phyloP scores from a whole-genome alignment of 306 rosid species.

The Cucurbita pepo region DNA sequence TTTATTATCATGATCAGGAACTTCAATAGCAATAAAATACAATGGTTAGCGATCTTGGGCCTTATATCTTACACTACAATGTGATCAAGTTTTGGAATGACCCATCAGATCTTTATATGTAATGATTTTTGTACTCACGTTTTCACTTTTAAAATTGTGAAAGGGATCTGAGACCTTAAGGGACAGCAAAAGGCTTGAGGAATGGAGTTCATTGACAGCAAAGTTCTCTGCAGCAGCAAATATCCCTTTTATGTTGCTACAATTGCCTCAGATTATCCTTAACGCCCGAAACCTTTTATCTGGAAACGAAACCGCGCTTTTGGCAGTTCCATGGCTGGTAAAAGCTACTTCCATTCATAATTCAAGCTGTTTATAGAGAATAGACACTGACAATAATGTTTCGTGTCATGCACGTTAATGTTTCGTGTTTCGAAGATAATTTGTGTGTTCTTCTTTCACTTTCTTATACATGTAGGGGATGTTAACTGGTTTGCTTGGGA shows the following conservation, averaged over 20 bases:
- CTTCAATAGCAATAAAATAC: neutral
- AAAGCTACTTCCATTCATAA: neutral
- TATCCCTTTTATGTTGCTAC: conserved; percentile 65
- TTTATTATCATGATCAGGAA: neutral
- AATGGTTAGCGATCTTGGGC: neutral
- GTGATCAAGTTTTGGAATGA: neutral
- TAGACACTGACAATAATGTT: neutral
- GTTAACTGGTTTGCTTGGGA: conserved; percentile 78
- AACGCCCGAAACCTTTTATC: conserved; percentile 60
- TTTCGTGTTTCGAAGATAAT: neutral
- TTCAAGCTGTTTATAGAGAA: neutral
- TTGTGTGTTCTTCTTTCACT: neutral
- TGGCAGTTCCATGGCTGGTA: conserved; percentile 83
- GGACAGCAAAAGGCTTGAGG: conserved; percentile 28
- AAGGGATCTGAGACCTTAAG: conserved; percentile 36
- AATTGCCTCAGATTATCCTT: conserved; percentile 75
- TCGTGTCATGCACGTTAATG: neutral
- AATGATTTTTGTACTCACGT: neutral
- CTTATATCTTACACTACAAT: no score
- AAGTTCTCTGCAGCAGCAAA: conserved; percentile 74
- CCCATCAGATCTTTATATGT: neutral
- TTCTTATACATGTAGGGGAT: conserved; percentile 43
- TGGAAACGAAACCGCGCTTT: conserved; percentile 53
- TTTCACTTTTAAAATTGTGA: conserved; percentile 11
- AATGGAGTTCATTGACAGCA: conserved; percentile 73